phyloP scores from a whole-genome alignment of 768 basidiomycete genomes.

The Leccinellum luteum region DNA sequence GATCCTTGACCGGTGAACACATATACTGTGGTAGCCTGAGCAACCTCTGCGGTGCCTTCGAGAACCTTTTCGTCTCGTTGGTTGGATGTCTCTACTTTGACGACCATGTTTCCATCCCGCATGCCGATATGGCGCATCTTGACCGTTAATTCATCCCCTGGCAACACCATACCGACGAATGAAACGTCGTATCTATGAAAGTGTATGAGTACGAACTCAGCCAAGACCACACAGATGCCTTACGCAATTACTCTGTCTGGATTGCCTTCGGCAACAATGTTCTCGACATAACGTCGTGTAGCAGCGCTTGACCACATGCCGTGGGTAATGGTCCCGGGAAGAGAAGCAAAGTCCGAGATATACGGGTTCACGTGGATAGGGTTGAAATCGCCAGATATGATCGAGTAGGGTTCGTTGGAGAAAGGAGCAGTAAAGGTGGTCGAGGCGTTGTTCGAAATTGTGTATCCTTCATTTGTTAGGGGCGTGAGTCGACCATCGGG shows the following conservation, averaged over 20 bases:
- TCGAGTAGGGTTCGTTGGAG: constrained; percentile 94
- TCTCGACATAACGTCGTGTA: constrained; percentile 89
- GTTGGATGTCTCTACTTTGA: constrained; percentile 86
- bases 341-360: constrained; percentile 89
- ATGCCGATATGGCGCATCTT: constrained; percentile 88
- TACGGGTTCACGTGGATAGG: constrained; percentile 99
- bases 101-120: constrained; percentile 90
- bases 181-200: constrained; percentile 76
- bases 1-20: constrained; percentile 99
- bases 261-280: constrained; percentile 87
- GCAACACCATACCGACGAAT: constrained; percentile 98
- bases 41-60: constrained; percentile 89
- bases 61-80: constrained; percentile 87
- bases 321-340: constrained; percentile 97
- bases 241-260: constrained; percentile 88
- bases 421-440: constrained; percentile 79
- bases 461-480: constrained; percentile 84
- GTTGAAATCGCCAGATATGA: constrained; percentile 96
- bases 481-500: constrained; percentile 74
- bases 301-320: constrained; percentile 97
- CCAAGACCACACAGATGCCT: constrained; percentile 33
- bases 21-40: constrained; percentile 89
- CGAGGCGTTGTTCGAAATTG: constrained; percentile 61
- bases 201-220: constrained; percentile 1
- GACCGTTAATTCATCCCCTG: constrained; percentile 82